Evolutionary conservation across 176 grass and related monocot species (phyloP), one percentile per base, ranked within the genome.

Genomic region (Zoysia pacifica): DNA sequence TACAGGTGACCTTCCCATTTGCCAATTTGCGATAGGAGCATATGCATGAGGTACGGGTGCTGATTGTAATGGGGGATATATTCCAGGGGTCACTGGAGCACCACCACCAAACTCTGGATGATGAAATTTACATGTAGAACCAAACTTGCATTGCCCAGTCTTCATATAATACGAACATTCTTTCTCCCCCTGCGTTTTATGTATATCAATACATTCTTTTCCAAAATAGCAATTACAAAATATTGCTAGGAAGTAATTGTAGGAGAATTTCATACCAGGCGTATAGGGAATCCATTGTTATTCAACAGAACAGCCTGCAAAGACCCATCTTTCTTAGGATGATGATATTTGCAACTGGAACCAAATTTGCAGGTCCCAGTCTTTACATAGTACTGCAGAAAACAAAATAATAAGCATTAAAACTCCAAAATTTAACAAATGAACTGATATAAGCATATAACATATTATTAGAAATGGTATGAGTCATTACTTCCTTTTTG

Each of bases 111-210:
- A 87, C 69, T 91, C 88, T 70, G 94, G 87, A 82, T 91, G 92
- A 88, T 97, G 90, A 66, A 91, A 99, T 92, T 99, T 99, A 86
- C 97, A 99, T 71, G 86, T 87, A 50, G 84, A 79, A 76, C 86
- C 84, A 82, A 93, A 99, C 82, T 96, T 99, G 84, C 97, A 99
- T 46, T 93, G 87, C 41, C 90, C 97, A 28, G 97, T 99, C 89
- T 95, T 99, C 86, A 95, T 85, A 71, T 99, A 99, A 84, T 91
- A 99, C 84, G 88, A 89, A 76, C 92, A 99, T 67, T 95, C 97
- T 89, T 95, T 99, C 90, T 99, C 97, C 41, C 97, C 92, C 96
- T 99, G 81, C 84, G 82, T 54, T 63, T 89, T 41, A 62, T 72
- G 72, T 13, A 58, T 74, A 40, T 69, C 76, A 84, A 84, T 63